Percentiles rank a stretch among this genome's conserved stretches.
phyloP scores from a whole-genome alignment of 1,284 basidiomycete genomes.

The Uromyces viciae-fabae region DNA sequence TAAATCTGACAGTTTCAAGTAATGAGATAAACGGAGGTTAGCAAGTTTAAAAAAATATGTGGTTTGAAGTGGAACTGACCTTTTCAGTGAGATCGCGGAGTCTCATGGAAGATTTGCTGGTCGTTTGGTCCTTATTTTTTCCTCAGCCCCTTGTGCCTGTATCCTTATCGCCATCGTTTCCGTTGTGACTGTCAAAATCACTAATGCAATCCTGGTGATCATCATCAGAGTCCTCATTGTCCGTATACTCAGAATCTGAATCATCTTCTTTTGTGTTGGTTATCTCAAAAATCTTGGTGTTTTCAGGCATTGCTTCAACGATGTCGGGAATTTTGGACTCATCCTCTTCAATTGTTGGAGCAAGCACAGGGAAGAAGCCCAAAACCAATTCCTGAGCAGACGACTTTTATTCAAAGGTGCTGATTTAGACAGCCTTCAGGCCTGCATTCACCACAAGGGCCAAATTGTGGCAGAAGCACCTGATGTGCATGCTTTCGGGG shows the following conservation, averaged over 20 bases:
- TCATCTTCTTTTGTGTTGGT: background rate
- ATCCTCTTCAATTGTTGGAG: background rate
- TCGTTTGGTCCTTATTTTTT: no score
- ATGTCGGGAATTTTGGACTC: no score
- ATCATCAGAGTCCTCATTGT: background rate
- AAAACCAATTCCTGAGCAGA: background rate
- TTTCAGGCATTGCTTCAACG: no score
- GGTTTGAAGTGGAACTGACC: no score
- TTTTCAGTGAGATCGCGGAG: no score
- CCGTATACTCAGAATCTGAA: background rate
- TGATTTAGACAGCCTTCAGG: background rate
- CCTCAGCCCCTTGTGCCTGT: no score
- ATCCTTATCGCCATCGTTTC: background rate
- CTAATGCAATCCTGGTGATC: no score
- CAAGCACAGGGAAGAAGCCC: background rate
- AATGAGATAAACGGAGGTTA: no score
- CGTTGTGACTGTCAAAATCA: background rate
- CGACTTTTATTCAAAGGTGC: background rate
- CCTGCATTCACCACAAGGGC: background rate
- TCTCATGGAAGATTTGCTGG: no score
- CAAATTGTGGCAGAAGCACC: slow-evolving; percentile 16
- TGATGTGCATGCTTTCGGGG: background rate
- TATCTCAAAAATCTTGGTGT: no score
- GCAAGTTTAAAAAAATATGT: no score
- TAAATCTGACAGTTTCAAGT: no score